These are phyloP conservation scores for Rutstroemia sp. DNA, from an alignment of 2,329 filamentous ascomycete species.

Conservation along the genomic window DNA sequence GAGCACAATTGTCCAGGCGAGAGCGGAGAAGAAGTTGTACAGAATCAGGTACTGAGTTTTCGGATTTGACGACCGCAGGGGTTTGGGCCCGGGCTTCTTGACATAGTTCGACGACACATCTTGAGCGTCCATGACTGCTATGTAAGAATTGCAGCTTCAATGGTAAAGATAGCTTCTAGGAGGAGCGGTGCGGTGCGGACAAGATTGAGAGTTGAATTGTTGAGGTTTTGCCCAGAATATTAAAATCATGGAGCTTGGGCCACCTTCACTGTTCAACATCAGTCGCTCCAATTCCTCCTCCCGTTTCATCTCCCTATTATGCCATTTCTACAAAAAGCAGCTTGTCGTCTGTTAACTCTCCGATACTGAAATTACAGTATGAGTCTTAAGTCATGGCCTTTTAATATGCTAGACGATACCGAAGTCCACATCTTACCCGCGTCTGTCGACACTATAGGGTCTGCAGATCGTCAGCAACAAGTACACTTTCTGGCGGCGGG, in stretches of 20 bases:
- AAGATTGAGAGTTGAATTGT: not conserved
- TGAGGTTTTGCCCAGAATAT: not conserved
- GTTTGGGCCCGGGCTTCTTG: conserved; percentile 21
- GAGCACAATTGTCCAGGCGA: conserved; percentile 74
- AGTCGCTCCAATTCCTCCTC: too few relatives aligned
- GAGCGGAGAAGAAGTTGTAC: conserved; percentile 75
- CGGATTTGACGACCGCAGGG: conserved; percentile 33
- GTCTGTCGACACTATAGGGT: too few relatives aligned
- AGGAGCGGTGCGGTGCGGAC: not conserved
- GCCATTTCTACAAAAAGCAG: too few relatives aligned
- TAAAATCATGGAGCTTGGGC: conserved; percentile 6
- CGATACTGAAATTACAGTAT: too few relatives aligned
- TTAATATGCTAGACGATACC: too few relatives aligned
- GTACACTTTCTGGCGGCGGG: too few relatives aligned
- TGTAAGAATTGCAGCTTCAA: not conserved
- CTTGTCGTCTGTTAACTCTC: too few relatives aligned
- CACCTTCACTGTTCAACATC: not conserved
- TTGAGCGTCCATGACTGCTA: conserved; percentile 14
- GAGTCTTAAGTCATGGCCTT: too few relatives aligned
- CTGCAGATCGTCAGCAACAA: too few relatives aligned
- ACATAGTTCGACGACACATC: conserved; percentile 2
- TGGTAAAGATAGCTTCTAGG: not conserved
- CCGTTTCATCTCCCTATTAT: too few relatives aligned
- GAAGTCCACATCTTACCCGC: too few relatives aligned
- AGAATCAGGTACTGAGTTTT: conserved; percentile 67